These are phyloP conservation scores for Talaromyces sp. DNA, from an alignment of 2,329 filamentous ascomycete species.

Conservation along the genomic window DNA sequence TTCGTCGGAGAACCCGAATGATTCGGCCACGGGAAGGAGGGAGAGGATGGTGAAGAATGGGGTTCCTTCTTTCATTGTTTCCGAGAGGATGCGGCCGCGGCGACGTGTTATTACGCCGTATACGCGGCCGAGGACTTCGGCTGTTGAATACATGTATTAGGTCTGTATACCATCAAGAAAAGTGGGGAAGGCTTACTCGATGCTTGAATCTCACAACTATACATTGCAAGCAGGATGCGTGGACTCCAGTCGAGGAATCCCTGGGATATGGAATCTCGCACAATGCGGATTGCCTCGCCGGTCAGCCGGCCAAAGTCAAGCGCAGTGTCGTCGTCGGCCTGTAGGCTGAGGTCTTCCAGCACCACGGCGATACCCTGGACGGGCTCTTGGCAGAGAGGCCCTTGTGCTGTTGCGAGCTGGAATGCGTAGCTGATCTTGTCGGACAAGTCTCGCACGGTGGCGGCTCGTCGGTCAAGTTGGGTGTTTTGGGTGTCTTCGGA, in stretches of 20 bases:
- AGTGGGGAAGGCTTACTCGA: conserved; percentile 56
- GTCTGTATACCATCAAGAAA: no score
- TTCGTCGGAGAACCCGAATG: conserved; percentile 93
- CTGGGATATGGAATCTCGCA: conserved; percentile 74
- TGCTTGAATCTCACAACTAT: conserved; percentile 94
- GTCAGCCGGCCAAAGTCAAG: conserved; percentile 72
- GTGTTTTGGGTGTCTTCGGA: conserved; percentile 27
- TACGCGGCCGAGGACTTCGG: conserved; percentile 89
- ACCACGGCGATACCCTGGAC: conserved; percentile 90
- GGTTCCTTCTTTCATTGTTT: conserved; percentile 89
- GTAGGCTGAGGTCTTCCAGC: conserved; percentile 69
- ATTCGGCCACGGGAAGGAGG: conserved; percentile 84
- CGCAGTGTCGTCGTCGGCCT: conserved; percentile 31
- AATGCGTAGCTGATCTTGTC: conserved; percentile 94
- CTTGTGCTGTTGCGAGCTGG: conserved; percentile 83
- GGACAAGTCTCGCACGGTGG: conserved; percentile 61
- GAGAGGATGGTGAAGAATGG: conserved; percentile 94
- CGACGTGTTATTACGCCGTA: conserved; percentile 97
- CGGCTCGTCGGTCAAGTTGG: conserved; percentile 22
- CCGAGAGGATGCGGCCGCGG: conserved; percentile 80
- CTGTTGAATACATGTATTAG: conserved; percentile 31
- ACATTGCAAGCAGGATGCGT: conserved; percentile 94
- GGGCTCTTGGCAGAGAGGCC: conserved; percentile 86
- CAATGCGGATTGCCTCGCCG: conserved; percentile 85
- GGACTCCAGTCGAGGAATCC: conserved; percentile 96